Evolutionary conservation across 2,329 filamentous ascomycete species (phyloP), one percentile per base, ranked within the genome.

Genomic region (Alternaria panax): DNA sequence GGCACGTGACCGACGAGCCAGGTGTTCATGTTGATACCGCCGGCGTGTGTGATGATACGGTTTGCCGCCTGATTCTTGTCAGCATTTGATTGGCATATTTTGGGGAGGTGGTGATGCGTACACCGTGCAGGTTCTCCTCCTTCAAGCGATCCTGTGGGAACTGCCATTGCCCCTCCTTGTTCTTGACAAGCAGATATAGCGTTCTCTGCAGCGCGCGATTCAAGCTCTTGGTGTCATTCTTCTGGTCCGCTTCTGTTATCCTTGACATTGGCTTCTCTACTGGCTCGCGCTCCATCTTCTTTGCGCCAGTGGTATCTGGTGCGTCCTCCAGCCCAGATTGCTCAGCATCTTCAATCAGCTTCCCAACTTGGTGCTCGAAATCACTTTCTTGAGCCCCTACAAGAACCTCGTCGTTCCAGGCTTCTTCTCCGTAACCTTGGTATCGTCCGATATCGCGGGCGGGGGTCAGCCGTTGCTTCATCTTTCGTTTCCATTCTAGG

Each of bases 11-110:
- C 94, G 51, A 99, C 91, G 69, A 98, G 87, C 93, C 95, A 99
- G 55, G 93, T 97, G 83, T 98, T 98, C 93, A 99, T 98, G 84
- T 99, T 96, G 62, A 91, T 81, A 59, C 95, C 95, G 9, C 90
- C 93, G 4, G 92, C 84, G 71, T 92, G 85, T 52, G 89, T 84
- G 24, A 98, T 84, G 54, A 93, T 88, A 60, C 93, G 87, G 75
- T 92, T 87, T 36, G 94, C 93, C 43, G 92, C 89, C 95, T 99
- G 70, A 8, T 32, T 40, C n/a, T 57, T 36, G 56, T 73, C 58
- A 74, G 67, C 42, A 18, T 42, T 53, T 41, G 7, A 25, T 14
- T 30, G 8, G 18, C 24, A 32, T 20, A 9, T 24, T 16, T 25
- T 9, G 25, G 24, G 32, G 38, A 7, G 8, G n/a, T 38, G 40